A percentile compares a stretch with the other conserved stretches of the same genome.
These are phyloP conservation scores for Dicorynia guianensis DNA, from an alignment of 306 rosid genomes.

Conservation along the genomic window DNA sequence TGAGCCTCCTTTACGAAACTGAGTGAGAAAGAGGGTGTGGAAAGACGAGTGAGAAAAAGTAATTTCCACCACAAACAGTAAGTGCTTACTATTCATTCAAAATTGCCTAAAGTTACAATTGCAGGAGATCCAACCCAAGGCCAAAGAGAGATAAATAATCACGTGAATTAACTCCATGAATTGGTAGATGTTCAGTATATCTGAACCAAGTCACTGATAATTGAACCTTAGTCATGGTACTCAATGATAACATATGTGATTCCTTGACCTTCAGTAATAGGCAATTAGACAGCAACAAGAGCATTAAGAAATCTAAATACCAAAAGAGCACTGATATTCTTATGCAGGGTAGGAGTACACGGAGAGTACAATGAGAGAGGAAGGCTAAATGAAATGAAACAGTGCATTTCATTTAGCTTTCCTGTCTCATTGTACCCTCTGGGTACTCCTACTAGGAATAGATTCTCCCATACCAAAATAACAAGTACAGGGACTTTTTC, in stretches of 20 bases:
- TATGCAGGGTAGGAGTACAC: too few species aligned
- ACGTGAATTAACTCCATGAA: constrained; percentile 35
- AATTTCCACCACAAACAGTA: too few species aligned
- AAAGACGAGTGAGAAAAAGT: too few species aligned
- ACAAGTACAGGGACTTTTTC: constrained; percentile 53
- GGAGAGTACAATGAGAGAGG: too few species aligned
- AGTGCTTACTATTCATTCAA: too few species aligned
- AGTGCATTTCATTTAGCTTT: too few species aligned
- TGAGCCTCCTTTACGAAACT: constrained; percentile 18
- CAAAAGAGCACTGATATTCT: too few species aligned
- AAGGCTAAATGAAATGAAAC: too few species aligned
- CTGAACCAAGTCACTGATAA: constrained; percentile 63
- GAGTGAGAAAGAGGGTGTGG: too few species aligned
- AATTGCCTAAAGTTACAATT: too few species aligned
- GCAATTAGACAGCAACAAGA: constrained; percentile 64
- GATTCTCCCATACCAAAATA: constrained; percentile 59
- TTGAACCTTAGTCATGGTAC: constrained; percentile 51
- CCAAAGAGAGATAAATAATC: constrained; percentile 55
- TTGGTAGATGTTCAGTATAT: constrained; percentile 48
- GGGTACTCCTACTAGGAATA: too few species aligned
- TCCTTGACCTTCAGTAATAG: constrained; percentile 64
- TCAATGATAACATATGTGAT: constrained; percentile 59
- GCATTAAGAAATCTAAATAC: constrained; percentile 50
- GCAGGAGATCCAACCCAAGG: constrained; percentile 54
- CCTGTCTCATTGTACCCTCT: too few species aligned